Evolutionary conservation across 805 yeast species (phyloP).

Genomic region (Starmerella asiatica): DNA sequence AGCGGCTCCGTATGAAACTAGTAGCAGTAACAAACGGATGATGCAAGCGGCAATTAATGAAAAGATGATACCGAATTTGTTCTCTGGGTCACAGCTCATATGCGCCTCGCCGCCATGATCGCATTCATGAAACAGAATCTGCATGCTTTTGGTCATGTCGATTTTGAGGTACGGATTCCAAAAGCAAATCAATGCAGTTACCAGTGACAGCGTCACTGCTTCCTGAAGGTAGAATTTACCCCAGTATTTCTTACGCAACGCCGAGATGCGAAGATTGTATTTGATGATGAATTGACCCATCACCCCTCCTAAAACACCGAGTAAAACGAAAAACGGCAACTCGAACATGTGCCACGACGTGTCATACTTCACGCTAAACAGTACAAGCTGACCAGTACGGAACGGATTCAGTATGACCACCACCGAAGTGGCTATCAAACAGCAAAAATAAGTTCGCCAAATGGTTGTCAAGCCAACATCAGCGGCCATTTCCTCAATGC

Average conservation of each 20-base stretch:
- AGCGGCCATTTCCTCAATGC: conserved; percentile 73
- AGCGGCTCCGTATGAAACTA: conserved; percentile 70
- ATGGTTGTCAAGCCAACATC: conserved; percentile 63
- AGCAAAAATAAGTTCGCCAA: conserved; percentile 86
- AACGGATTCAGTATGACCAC: conserved; percentile 78
- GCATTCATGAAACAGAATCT: conserved; percentile 75
- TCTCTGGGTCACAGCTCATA: conserved; percentile 22
- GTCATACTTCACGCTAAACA: conserved; percentile 83
- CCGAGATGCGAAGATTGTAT: conserved; percentile 60
- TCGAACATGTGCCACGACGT: conserved; percentile 79
- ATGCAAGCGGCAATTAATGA: conserved; percentile 59
- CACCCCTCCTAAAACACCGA: conserved; percentile 86
- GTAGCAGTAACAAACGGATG: conserved; percentile 55
- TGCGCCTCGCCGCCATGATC: conserved; percentile 32
- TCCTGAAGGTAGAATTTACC: conserved; percentile 51
- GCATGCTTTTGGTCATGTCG: conserved; percentile 96
- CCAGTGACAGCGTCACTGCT: conserved; percentile 47
- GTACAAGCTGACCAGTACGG: conserved; percentile 83
- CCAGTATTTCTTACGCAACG: conserved; percentile 61
- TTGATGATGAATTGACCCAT: conserved; percentile 70
- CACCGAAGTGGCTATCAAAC: conserved; percentile 72
- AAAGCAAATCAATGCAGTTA: conserved; percentile 68
- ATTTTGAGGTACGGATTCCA: conserved; percentile 65
- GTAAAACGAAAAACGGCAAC: conserved; percentile 52
- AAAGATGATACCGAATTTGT: conserved; percentile 28